A percentile compares a stretch with the other conserved stretches of the same genome.
phyloP scores from a whole-genome alignment of 352 stramenopile species.

The Phytopythium aichiense region DNA sequence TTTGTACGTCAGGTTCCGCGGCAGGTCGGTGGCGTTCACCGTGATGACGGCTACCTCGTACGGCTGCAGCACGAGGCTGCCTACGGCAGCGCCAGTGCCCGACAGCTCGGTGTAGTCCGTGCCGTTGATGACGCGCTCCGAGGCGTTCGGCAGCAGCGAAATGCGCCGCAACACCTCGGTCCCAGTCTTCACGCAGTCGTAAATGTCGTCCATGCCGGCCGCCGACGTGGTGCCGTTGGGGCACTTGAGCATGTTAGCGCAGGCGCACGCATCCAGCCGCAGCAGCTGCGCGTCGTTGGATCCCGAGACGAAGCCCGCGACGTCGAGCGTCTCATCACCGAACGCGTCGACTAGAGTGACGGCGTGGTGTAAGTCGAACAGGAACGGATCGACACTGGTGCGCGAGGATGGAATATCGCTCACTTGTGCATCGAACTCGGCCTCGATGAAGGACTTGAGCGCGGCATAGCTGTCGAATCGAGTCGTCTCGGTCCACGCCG shows the following conservation, averaged over 20 bases:
- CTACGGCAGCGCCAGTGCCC: constrained; percentile 42
- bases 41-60: constrained; percentile 92
- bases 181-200: constrained; percentile 88
- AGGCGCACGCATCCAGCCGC: constrained; percentile 92
- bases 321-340: constrained; percentile 70
- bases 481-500: constrained; percentile 49
- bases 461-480: constrained; percentile 70
- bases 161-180: constrained; percentile 89
- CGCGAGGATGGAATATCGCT: constrained; percentile 20
- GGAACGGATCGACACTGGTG: constrained; percentile 78
- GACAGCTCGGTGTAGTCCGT: constrained; percentile 79
- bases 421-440: constrained; percentile 32
- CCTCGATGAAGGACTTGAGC: constrained; percentile 57
- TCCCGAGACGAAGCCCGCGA: constrained; percentile 63
- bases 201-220: constrained; percentile 66
- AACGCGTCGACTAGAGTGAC: constrained; percentile 85
- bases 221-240: constrained; percentile 90
- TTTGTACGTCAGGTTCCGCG: constrained; percentile 94
- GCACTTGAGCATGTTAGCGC: constrained; percentile 91
- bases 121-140: constrained; percentile 46
- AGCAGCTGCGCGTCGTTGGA: constrained; percentile 32
- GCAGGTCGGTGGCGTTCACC: constrained; percentile 88
- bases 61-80: constrained; percentile 73
- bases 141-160: constrained; percentile 65
- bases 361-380: constrained; percentile 91